Base-by-base conservation (phyloP, 2,329 filamentous ascomycete species). In the Leptoxyphium fumago region DNA sequence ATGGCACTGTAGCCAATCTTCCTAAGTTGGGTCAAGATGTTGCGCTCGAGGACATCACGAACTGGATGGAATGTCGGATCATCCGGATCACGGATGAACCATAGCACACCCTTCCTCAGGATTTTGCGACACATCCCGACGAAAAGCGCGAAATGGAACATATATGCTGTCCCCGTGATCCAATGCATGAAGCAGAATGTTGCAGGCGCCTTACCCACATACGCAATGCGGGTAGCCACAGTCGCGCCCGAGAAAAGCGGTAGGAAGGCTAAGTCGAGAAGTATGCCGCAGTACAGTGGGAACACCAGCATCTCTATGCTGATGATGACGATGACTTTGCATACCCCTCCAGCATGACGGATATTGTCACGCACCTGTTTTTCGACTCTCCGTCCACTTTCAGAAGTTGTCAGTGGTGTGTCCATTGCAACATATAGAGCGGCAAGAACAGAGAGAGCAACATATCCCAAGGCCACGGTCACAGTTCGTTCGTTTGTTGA, bases 101-200 rank as follows among this genome's bases (percentile, higher is more conserved):
- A 96, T 46, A 98, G 71, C 36, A 98, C 91, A 42, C 91, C 91
- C 52, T 79, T 86, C 50, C 91, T 81, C 81, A 98, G 84, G 46
- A 96, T 94, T 67, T 94, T 95, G 49, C 91, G 81, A 64, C 91
- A 98, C 88, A 98, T 96, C 45, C 88, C 93, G 14, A 98, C 91
- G 60, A 98, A 98, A 2, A 98, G 74, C 5, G 91, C 91, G 61
- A 98, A 98, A 61, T 98, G 91, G 66, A 98, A 98, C 93, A 98
- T 98, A 64, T 98, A 98, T 50, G 88, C 94, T 2, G 91, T 98
- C 41, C 91, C 91, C 45, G 95, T 82, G 58, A 98, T 98, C 91
- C 91, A 98, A 62, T 98, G 91, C 43, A 96, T 83, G 61, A 98
- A 98, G 11, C 93, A 77, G 11, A 89, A 94, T 1, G 87, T 95